These are phyloP conservation scores for Lachnellula willkommii DNA, from an alignment of 2,329 filamentous ascomycete species.

Conservation along the genomic window DNA sequence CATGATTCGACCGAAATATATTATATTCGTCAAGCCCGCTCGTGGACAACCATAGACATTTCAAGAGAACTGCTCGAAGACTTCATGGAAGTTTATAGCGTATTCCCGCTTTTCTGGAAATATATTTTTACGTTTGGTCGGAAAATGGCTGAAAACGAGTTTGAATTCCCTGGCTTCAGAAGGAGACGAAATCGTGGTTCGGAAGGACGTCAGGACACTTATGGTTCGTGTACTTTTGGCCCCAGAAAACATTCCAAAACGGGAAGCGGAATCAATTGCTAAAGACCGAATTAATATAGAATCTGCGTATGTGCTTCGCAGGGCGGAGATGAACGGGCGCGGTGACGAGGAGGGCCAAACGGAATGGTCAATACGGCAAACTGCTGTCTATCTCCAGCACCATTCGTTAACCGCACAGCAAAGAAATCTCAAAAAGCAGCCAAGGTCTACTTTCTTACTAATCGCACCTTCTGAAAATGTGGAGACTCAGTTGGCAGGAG, in stretches of 20 bases:
- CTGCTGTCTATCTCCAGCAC: conserved; percentile 32
- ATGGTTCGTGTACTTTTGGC: neutral
- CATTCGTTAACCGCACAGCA: neutral
- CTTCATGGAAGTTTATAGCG: conserved; percentile 9
- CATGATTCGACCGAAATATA: conserved; percentile 14
- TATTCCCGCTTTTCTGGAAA: conserved; percentile 18
- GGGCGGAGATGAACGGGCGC: conserved; percentile 16
- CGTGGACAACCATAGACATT: conserved; percentile 17
- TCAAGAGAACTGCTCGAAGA: conserved; percentile 9
- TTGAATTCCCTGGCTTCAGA: conserved; percentile 18
- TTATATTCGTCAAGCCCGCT: conserved; percentile 12
- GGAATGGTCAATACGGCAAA: conserved; percentile 36
- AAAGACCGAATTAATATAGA: conserved; percentile 2
- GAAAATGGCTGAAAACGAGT: conserved; percentile 20
- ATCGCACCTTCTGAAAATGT: conserved; percentile 11
- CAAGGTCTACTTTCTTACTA: conserved; percentile 12
- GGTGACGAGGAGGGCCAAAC: conserved; percentile 3
- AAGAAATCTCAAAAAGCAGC: neutral
- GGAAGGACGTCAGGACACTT: neutral
- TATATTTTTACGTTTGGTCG: conserved; percentile 20
- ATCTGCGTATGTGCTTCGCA: conserved; percentile 16
- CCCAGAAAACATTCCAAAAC: neutral
- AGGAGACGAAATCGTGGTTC: neutral
- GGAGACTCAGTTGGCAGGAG: conserved; percentile 1
- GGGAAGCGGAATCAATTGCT: neutral